A percentile compares a stretch with the other conserved stretches of the same genome.
These are phyloP conservation scores for Curvularia verruculosa DNA, from an alignment of 2,329 filamentous ascomycete genomes.

Conservation along the genomic window DNA sequence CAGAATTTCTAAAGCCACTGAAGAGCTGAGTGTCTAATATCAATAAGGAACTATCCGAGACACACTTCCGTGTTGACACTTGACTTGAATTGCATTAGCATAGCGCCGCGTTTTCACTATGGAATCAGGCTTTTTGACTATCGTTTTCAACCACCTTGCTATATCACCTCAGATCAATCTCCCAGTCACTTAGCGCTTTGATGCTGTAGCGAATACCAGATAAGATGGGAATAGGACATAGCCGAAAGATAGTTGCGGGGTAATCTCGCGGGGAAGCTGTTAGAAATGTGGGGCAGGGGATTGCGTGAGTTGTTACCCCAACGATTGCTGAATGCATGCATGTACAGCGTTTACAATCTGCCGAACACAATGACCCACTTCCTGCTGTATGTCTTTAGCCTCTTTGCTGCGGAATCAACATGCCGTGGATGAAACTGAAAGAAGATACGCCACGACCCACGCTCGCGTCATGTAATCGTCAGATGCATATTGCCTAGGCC, in stretches of 20 bases:
- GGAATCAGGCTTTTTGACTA: not conserved
- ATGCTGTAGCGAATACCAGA: not conserved
- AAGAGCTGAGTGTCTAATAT: not conserved
- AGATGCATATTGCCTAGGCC: constrained; percentile 22
- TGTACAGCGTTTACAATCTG: constrained; percentile 11
- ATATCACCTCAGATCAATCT: not conserved
- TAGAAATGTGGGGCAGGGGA: constrained; percentile 31
- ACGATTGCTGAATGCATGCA: not conserved
- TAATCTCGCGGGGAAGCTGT: constrained; percentile 24
- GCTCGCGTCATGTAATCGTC: not conserved
- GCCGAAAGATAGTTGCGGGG: constrained; percentile 25
- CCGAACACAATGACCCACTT: constrained; percentile 16
- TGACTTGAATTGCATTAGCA: not conserved
- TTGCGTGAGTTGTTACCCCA: constrained; percentile 4
- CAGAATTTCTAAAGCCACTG: not conserved
- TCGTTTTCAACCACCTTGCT: not conserved
- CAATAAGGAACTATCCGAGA: not conserved
- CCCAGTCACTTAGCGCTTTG: not conserved
- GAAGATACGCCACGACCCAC: constrained; percentile 7
- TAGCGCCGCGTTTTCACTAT: not conserved
- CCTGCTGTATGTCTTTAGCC: not conserved
- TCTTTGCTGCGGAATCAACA: constrained; percentile 6
- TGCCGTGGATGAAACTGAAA: constrained; percentile 11
- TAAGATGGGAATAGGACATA: constrained; percentile 10
- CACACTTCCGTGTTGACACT: not conserved